Evolutionary conservation across 306 rosid genomes (phyloP), one percentile per base, ranked within the genome.

Genomic region (Sechiopsis laciniata): DNA sequence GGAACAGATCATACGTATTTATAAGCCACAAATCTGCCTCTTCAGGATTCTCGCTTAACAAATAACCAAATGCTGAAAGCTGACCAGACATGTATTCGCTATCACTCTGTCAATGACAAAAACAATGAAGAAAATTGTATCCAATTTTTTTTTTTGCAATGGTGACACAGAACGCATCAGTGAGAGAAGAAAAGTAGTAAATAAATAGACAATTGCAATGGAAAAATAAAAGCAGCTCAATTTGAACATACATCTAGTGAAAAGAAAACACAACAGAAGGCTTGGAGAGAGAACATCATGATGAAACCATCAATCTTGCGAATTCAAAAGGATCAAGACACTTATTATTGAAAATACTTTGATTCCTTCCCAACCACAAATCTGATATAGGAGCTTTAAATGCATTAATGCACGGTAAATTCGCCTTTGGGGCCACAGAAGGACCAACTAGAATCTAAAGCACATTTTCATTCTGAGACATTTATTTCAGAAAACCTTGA

Each of bases 51-150:
- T 89, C 97, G 62, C 80, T 87, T 61, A 94, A 72, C 1, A 91
- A 85, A 79, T 94, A 94, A 60, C 99, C 99, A 76, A 89, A 91
- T 52, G 97, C 90, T 40, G 92, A 86, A 76, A 94, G 97, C 80
- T 91, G 99, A 70, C 99, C 99, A 71, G 97, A 96, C 99, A 94
- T 94, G 69, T 94, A 91, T 80, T 91, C 99, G 40, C 96, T 91
- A 71, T 94, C 99, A 70, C 99, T 94, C 97, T 94, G 91, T 58
- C 14, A 46, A 74, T 19, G 42, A 35, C 14, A 62, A 56, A 58
- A 21, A 14, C 59, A 10, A 58, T 59, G 57, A 64, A 19, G 45
- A 60, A 21, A 9, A 45, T 58, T 26, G n/a, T 55, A 46, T 8
- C 50, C 40, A 21, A 32, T 35, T 53, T 21, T 46, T 42, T 40